phyloP scores from a whole-genome alignment of 1,284 basidiomycete species.

The Schizophyllum amplum region DNA sequence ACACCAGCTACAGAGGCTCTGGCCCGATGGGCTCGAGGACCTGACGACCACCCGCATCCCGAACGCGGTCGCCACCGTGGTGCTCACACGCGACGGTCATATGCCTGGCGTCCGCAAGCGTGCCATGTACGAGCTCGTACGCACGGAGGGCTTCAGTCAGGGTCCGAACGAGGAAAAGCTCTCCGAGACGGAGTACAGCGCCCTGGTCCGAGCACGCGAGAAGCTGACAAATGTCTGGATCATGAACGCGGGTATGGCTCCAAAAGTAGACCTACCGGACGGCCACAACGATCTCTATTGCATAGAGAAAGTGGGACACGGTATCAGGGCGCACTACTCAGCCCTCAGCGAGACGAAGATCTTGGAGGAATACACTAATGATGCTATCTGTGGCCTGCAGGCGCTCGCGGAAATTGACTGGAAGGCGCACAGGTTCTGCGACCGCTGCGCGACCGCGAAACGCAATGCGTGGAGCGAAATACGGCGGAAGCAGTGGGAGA shows the following conservation, averaged over 20 bases:
- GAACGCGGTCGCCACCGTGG: slow-evolving; percentile 14
- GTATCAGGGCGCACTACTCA: slow-evolving; percentile 9
- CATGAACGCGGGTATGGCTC: not conserved
- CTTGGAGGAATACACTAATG: slow-evolving; percentile 10
- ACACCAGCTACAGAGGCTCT: slow-evolving; percentile 10
- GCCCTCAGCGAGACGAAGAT: slow-evolving; percentile 11
- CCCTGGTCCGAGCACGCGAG: slow-evolving; percentile 5
- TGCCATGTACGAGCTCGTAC: slow-evolving; percentile 18
- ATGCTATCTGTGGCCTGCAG: slow-evolving; percentile 15
- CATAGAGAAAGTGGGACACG: not conserved
- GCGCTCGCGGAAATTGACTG: slow-evolving; percentile 14
- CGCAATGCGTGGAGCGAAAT: no score
- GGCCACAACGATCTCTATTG: not conserved
- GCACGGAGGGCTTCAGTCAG: slow-evolving; percentile 14
- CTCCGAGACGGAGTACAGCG: not conserved
- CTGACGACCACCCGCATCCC: slow-evolving; percentile 10
- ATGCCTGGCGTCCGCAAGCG: slow-evolving; percentile 15
- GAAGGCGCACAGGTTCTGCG: slow-evolving; percentile 14
- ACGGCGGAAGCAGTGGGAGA: no score
- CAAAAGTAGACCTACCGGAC: not conserved
- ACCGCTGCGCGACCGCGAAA: slow-evolving; percentile 16
- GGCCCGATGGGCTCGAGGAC: slow-evolving; percentile 14
- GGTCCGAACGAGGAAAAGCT: slow-evolving; percentile 1
- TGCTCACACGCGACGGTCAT: slow-evolving; percentile 13
- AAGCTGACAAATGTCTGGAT: slow-evolving; percentile 6